Percentiles rank a stretch among this genome's conserved stretches.
These are phyloP conservation scores for Fusarium goolgardi DNA, from an alignment of 2,329 filamentous ascomycete species.

Conservation along the genomic window DNA sequence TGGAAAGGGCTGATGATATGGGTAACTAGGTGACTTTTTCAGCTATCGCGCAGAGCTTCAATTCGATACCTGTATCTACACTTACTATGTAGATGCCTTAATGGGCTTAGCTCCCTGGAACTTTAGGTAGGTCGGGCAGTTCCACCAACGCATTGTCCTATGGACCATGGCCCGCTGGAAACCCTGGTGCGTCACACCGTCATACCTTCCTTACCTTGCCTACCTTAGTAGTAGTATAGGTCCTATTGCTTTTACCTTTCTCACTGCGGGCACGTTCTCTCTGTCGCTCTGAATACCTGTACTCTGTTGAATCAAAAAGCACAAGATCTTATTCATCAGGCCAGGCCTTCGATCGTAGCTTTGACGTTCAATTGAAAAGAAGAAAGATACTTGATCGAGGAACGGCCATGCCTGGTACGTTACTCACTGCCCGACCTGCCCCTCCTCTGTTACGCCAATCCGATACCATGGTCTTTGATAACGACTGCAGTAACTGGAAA, in stretches of 20 bases:
- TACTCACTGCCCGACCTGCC: slow-evolving; percentile 23
- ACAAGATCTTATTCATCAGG: neutral
- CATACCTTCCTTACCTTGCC: slow-evolving; percentile 15
- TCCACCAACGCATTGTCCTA: slow-evolving; percentile 30
- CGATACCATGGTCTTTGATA: slow-evolving; percentile 7
- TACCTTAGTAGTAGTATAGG: neutral
- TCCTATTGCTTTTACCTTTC: slow-evolving; percentile 19
- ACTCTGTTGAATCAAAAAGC: neutral
- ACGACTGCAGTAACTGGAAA: slow-evolving; percentile 7
- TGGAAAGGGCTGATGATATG: slow-evolving; percentile 10
- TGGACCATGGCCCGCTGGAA: slow-evolving; percentile 23
- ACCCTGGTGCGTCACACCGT: slow-evolving; percentile 40
- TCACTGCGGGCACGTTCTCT: slow-evolving; percentile 26
- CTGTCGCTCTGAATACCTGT: neutral
- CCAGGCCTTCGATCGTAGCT: neutral
- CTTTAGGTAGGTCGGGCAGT: neutral
- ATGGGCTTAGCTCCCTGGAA: slow-evolving; percentile 20
- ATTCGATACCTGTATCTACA: neutral
- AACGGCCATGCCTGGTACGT: slow-evolving; percentile 44
- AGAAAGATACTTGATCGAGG: slow-evolving; percentile 4
- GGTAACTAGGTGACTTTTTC: neutral
- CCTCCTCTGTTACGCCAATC: slow-evolving; percentile 26
- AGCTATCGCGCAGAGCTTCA: slow-evolving; percentile 15
- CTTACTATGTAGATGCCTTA: slow-evolving; percentile 25
- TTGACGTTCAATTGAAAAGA: neutral